Evolutionary conservation across 441 rosid species (phyloP).

Genomic region (Adansonia rubrostipa): DNA sequence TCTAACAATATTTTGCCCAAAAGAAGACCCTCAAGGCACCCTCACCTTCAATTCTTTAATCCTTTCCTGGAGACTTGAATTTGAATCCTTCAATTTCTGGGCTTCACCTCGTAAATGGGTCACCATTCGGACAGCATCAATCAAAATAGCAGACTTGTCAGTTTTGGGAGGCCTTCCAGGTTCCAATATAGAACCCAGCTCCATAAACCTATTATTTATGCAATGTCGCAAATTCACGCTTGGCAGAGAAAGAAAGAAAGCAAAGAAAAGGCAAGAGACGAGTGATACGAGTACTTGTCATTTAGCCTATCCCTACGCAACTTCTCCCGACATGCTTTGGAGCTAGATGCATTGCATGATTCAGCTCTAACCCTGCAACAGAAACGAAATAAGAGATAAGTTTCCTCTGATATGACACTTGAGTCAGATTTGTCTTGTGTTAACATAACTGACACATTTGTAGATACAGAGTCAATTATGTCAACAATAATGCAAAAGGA

Average conservation of each 20-base stretch:
- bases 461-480: slow-evolving; percentile 8
- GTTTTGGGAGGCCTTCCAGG: slow-evolving; percentile 94
- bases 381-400: neutral
- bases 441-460: neutral
- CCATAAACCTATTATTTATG: slow-evolving; percentile 67
- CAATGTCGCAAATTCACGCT: slow-evolving; percentile 10
- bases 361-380: slow-evolving; percentile 77
- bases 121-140: slow-evolving; percentile 91
- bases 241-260: neutral
- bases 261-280: neutral
- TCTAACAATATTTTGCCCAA: neutral
- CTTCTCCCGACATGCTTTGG: slow-evolving; percentile 98
- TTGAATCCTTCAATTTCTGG: slow-evolving; percentile 88
- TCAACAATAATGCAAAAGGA: neutral
- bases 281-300: slow-evolving; percentile 65
- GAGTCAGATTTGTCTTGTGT: neutral
- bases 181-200: slow-evolving; percentile 80
- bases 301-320: slow-evolving; percentile 91
- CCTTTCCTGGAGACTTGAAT: slow-evolving; percentile 83
- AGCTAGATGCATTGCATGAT: slow-evolving; percentile 70
- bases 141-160: slow-evolving; percentile 87
- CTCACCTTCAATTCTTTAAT: slow-evolving; percentile 90
- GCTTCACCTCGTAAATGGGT: slow-evolving; percentile 84
- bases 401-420: slow-evolving; percentile 1
- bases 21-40: neutral